Base-by-base conservation (phyloP, 306 rosid species). In the Vicia sativa region DNA sequence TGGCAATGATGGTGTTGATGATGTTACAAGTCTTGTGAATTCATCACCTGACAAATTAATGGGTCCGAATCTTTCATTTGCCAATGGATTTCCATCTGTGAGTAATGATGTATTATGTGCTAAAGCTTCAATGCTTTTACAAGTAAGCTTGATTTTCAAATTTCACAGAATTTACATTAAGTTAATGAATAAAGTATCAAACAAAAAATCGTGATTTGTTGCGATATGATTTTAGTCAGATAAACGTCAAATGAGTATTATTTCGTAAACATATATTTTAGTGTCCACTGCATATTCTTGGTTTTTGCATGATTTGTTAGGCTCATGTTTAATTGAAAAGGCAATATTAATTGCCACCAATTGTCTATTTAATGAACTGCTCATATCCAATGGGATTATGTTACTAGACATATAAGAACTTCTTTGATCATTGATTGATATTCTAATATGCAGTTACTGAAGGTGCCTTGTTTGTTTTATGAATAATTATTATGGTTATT, bases 81-180 rank as follows among this genome's bases (percentile, higher is more conserved):
- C 79, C 55, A 87, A 80, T 75, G 98, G 90, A 55, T 92, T 86
- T 77, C 91, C 96, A 14, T 79, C 95, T 77, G 95, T 89, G 76
- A 92, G 93, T 61, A 89, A 89, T 77, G 86, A 96, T 11, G 96
- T 92, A 26, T 77, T 92, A 56, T 92, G 98, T 89, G 98, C 98
- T 37, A 89, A 88, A 89, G 98, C 98, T 14, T 92, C 98, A 1
- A 92, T 92, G 98, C 82, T 92, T 42, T 83, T 92, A 80, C 98
- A 92, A 96, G 98, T 92, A 18, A 75, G 82, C 71, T 50, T 74
- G 44, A 70, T 71, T 46, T 7, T 58, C 9, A 34, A 1, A 7
- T 34, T 34, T 34, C 38, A 34, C 38, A 6, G 9, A 34, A 34
- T 34, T 34, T 1, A 11, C 49, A 7, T 35, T 9, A 50, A 65